A percentile compares a stretch with the other conserved stretches of the same genome.
phyloP scores from a whole-genome alignment of 192 early-diverging fungal species.

The Umbelopsis sp. region DNA sequence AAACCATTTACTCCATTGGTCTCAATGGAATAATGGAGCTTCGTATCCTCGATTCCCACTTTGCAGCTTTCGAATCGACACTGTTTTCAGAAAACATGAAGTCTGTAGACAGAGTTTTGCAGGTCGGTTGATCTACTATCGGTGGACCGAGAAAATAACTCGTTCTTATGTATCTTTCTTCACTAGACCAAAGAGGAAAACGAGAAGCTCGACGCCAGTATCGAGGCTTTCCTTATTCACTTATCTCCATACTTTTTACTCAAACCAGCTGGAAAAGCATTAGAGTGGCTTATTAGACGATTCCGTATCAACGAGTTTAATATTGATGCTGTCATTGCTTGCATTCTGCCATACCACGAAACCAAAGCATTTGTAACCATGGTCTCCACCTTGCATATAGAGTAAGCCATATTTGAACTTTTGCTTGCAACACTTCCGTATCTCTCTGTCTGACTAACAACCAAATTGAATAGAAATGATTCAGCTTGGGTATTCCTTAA shows the following conservation, averaged over 20 bases:
- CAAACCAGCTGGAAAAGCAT: slow-evolving; percentile 81
- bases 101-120: slow-evolving; percentile 75
- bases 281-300: slow-evolving; percentile 93
- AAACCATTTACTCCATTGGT: slow-evolving; percentile 86
- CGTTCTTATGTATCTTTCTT: background rate
- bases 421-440: background rate
- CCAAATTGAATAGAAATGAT: slow-evolving; percentile 34
- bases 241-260: slow-evolving; percentile 85
- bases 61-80: slow-evolving; percentile 67
- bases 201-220: slow-evolving; percentile 73
- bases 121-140: slow-evolving; percentile 41
- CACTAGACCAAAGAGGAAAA: slow-evolving; percentile 79
- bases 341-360: slow-evolving; percentile 93
- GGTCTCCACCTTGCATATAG: slow-evolving; percentile 72
- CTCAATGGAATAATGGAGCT: slow-evolving; percentile 80
- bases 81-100: slow-evolving; percentile 86
- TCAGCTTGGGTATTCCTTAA: slow-evolving; percentile 63
- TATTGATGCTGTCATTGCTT: slow-evolving; percentile 71
- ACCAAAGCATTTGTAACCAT: slow-evolving; percentile 85
- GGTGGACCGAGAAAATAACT: background rate
- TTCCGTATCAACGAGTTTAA: slow-evolving; percentile 90
- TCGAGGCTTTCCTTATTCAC: slow-evolving; percentile 72
- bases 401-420: slow-evolving; percentile 41
- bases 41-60: slow-evolving; percentile 60
- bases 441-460: background rate